Base-by-base conservation (phyloP, 306 rosid genomes). In the Senna siamea region DNA sequence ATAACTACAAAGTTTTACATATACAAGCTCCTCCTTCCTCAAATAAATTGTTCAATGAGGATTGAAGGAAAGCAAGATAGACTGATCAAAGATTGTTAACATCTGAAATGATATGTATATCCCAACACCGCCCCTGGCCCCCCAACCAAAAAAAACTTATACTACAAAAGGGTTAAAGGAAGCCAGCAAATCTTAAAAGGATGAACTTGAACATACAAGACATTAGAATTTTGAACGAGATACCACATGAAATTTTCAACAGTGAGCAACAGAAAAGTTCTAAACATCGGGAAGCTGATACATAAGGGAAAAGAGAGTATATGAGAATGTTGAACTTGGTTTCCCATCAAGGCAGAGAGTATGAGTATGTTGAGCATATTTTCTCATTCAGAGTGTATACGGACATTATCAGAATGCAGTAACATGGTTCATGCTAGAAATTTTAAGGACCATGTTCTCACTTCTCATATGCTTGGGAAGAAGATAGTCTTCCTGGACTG, bases 201-300 rank as follows among this genome's bases (percentile, higher is more conserved):
- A 60, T 47, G 59, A 23, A 14, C 44, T 14, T 22, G 40, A 3
- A 63, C 19, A 57, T 11, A 35, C 6, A 23, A 55, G 28, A 68
- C 62, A 15, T 12, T 13, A 34, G 10, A 8, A 38, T 23, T 70
- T 61, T 38, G 53, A 48, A 58, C 23, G 48, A 68, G 6, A 18
- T 48, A 34, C 13, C 0, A 32, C 5, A 26, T 58, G 69, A 46
- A 43, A 43, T 10, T 20, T 30, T 46, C 38, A 46, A 37, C 40
- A 46, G 19, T 34, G 44, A 58, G 30, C 17, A 9, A 37, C 15
- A 37, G 15, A 28, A 30, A 8, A 15, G 9, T 23, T 69, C 17
- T 23, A 77, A 48, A 40, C 53, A 37, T 14, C 9, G n/a, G 55
- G 44, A 57, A 34, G 59, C 30, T 46, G 70, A 76, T 8, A 67